Percentiles rank a stretch among this genome's conserved stretches.
phyloP scores from a whole-genome alignment of 768 basidiomycete genomes.

The Flagelloscypha sp. region DNA sequence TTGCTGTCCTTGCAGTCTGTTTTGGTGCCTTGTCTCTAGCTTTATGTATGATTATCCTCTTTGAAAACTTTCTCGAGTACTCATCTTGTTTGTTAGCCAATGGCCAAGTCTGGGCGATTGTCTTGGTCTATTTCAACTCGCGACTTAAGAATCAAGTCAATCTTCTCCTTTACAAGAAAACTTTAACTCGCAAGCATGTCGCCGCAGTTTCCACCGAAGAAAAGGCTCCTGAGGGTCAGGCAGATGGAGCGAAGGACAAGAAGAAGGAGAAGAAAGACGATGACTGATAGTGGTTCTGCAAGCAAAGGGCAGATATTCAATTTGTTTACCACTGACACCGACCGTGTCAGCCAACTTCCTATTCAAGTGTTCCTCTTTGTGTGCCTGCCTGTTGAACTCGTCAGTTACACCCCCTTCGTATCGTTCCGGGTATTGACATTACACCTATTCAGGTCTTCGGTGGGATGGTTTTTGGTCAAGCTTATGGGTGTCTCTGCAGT shows the following conservation, averaged over 20 bases:
- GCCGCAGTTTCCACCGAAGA: constrained; percentile 33
- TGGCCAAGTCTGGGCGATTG: constrained; percentile 44
- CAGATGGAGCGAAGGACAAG: constrained; percentile 8
- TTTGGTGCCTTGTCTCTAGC: constrained; percentile 29
- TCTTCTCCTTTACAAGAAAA: constrained; percentile 57
- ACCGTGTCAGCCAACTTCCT: constrained; percentile 54
- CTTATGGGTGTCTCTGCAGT: constrained; percentile 35
- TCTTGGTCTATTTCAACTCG: too few relatives aligned
- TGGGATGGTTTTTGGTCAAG: neutral
- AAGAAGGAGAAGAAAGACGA: constrained; percentile 11
- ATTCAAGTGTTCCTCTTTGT: constrained; percentile 47
- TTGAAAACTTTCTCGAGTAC: neutral
- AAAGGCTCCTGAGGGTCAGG: constrained; percentile 10
- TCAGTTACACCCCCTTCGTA: too few relatives aligned
- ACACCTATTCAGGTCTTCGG: too few relatives aligned
- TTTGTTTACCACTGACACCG: constrained; percentile 65
- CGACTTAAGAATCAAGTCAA: constrained; percentile 52
- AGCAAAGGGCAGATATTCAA: constrained; percentile 62
- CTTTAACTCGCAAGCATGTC: constrained; percentile 57
- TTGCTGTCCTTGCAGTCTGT: constrained; percentile 41
- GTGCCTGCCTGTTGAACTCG: constrained; percentile 49
- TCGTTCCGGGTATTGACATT: too few relatives aligned
- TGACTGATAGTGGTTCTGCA: constrained; percentile 28
- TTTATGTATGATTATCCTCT: constrained; percentile 26
- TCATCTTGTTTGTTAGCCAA: constrained; percentile 26